Percentiles rank a stretch among this genome's conserved stretches.
phyloP scores from a whole-genome alignment of 768 basidiomycete genomes.

The Termitomyces sp. region DNA sequence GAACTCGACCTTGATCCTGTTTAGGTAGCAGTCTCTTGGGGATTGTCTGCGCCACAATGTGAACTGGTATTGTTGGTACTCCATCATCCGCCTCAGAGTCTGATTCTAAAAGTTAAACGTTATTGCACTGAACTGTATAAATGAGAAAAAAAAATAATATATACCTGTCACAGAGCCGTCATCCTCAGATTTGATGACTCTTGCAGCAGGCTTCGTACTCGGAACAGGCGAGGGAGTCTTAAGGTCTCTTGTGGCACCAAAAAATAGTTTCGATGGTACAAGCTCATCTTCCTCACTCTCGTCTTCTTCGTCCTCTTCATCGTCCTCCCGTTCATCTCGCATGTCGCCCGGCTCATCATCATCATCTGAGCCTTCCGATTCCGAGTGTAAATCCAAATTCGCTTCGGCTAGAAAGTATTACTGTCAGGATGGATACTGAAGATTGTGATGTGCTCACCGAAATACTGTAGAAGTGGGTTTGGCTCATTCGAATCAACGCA shows the following conservation, averaged over 20 bases:
- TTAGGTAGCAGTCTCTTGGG: constrained; percentile 6
- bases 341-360: constrained; percentile 12
- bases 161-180: constrained; percentile 38
- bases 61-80: neutral
- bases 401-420: constrained; percentile 20
- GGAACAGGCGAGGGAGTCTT: constrained; percentile 5
- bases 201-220: neutral
- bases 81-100: constrained; percentile 12
- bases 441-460: constrained; percentile 28
- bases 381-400: constrained; percentile 47
- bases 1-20: constrained; percentile 8
- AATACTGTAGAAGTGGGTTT: constrained; percentile 46
- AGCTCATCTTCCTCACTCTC: constrained; percentile 21
- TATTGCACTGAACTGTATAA: too few relatives aligned
- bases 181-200: constrained; percentile 3
- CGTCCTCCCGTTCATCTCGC: constrained; percentile 4
- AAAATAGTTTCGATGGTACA: constrained; percentile 17
- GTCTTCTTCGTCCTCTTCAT: constrained; percentile 18
- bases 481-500: constrained; percentile 10
- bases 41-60: neutral
- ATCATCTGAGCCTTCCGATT: constrained; percentile 37
- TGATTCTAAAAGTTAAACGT: constrained; percentile 20
- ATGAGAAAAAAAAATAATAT: neutral
- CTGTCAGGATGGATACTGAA: neutral
- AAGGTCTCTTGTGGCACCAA: constrained; percentile 8